Evolutionary conservation across 805 yeast species (phyloP), one percentile per base, ranked within the genome.

Genomic region (Saccharomycopsis guyanensis): DNA sequence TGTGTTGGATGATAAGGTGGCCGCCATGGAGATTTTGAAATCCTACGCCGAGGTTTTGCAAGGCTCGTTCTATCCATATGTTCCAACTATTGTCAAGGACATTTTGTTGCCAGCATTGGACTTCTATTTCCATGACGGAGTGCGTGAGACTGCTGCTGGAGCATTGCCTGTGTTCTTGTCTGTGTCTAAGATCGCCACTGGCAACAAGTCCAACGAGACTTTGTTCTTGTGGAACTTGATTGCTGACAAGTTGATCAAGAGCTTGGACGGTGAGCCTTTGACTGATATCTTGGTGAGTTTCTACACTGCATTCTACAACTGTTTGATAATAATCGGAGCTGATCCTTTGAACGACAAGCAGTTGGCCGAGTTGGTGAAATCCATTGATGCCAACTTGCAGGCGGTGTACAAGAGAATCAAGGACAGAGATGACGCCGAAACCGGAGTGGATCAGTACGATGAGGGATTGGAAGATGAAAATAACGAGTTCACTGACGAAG

Each of bases 121-220:
- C 59, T 93, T 91, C 61, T 88, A 86, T 60, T 74, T 89, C 57
- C 96, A 88, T 61, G 96, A 88, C 62, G 96, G 94, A 33, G 97
- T 91, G 4, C 78, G 97, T 56, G 86, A 84, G 23, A 77, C 91
- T n/a, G 88, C 96, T 39, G 89, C 96, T 2, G 75, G 81, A 51
- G 73, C 89, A 3, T 78, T 89, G 57, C 88, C 97, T 2, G 78
- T 87, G 3, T 68, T 91, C 45, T 67, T 93, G 50, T 66, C 76
- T 45, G 78, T 86, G 53, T 71, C 82, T n/a, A 67, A 71, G 49
- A 58, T 63, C 3, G 74, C 74, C 2, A 69, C 73, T 20, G 75
- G 73, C 38, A 59, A 63, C 39, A 66, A 71, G 35, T 75, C 87
- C 3, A 69, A 71, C 8, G 81, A 80, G 54, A 76, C 87, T 1